Evolutionary conservation across 495 filamentous ascomycete species (phyloP), one percentile per base, ranked within the genome.

Genomic region (Hypoxylon cercidicola): DNA sequence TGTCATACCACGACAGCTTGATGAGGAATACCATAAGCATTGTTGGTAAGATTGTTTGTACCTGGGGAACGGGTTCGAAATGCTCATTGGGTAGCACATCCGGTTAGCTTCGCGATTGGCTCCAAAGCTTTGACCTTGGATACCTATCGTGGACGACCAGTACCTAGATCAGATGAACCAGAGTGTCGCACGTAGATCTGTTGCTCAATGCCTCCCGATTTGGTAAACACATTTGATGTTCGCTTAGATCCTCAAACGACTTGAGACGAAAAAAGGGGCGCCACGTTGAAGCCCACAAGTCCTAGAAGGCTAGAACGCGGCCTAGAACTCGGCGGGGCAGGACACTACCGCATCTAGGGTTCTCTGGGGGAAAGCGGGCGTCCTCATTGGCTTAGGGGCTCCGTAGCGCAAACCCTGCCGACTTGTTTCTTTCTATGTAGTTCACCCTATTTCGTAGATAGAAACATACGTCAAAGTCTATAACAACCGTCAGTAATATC

Each of bases 241-340:
- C 53, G 21, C 58, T 25, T 20, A 51, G 61, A 50, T 4, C 25
- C 43, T 55, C 49, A 55, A 66, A 66, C 62, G 16, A 13, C 44
- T 55, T 62, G 59, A 59, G 58, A 68, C 59, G 64, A 57, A 62
- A n/a, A 55, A 56, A 25, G 30, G 21, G 32, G n/a, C 8, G 32
- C n/a, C 50, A 16, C 59, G 52, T 40, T 34, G 34, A 25, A 57
- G 32, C 12, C 25, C 25, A 50, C 40, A 51, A 44, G 21, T 1
- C 28, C 7, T 30, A 40, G 28, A 43, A 45, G 64, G 44, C 64
- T 68, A 62, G 64, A 68, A 59, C 54, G 23, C 41, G 16, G 11
- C n/a, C 21, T 41, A 28, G 30, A 25, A 28, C 25, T 28, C 21
- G 34, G 32, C 15, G 20, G 13, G 39, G 39, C 12, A 41, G 34